Evolutionary conservation across 2,329 filamentous ascomycete species (phyloP), one percentile per base, ranked within the genome.

Genomic region (Lecanicillium sp.): DNA sequence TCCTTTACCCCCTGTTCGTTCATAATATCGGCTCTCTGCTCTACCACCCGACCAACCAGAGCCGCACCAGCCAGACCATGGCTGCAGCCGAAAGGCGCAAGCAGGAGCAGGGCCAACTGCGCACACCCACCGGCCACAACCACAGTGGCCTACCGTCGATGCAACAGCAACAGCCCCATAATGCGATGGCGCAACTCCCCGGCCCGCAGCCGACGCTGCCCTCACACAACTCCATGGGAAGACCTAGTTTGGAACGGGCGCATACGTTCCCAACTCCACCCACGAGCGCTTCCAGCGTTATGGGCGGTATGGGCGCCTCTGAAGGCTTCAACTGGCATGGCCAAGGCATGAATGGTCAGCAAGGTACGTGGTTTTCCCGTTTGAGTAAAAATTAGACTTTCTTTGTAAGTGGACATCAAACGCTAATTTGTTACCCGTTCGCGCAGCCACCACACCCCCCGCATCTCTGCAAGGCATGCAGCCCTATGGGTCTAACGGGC

Each of bases 251-350:
- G 28, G 89, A 95, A 46, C 79, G 90, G 37, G 83, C 88, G 13
- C 85, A 95, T 58, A 94, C 88, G 2, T 95, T 95, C 62, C 89
- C 90, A 4, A 95, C 90, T 4, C 90, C 90, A 27, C 89, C 90
- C 2, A 86, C 89, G 1, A 95, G 86, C 58, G 85, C 88, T n/a
- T 92, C 88, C 1, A 86, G 87, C 60, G 78, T 94, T 33, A 87
- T 80, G 63, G 71, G 65, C 66, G 64, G 75, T 44, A 86, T 94
- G 72, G 79, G 80, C 33, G 75, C 75, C 47, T 80, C 83, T 29
- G 83, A 86, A 25, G 83, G 75, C 29, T 94, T 90, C 58, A 83
- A 89, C 55, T 95, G 89, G 85, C 71, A 64, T 25, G 68, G 70
- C 42, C 75, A 60, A 37, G 73, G 73, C 45, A 81, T 85, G 70